A percentile compares a stretch with the other conserved stretches of the same genome.
phyloP scores from a whole-genome alignment of 2,329 filamentous ascomycete genomes.

The Lasiodiplodia hormozganensis region DNA sequence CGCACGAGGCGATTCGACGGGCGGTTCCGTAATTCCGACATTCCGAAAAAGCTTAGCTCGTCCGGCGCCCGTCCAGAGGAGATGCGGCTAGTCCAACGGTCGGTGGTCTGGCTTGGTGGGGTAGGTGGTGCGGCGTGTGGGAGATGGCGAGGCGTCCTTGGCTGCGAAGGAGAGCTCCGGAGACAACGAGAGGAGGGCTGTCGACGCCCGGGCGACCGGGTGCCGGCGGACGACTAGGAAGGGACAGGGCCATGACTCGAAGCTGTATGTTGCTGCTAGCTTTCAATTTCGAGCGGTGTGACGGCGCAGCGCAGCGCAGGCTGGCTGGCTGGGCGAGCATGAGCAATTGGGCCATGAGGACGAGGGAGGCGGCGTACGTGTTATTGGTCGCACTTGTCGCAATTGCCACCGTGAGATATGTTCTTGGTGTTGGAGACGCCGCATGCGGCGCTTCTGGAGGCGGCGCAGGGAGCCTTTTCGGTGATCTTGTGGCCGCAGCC shows the following conservation, averaged over 20 bases:
- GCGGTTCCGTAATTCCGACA: constrained; percentile 13
- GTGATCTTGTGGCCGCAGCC: constrained; percentile 53
- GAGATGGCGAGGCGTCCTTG: not conserved
- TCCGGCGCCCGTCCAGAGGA: not conserved
- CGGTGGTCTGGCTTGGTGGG: constrained; percentile 5
- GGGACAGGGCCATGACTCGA: constrained; percentile 24
- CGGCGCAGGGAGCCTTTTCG: constrained; percentile 54
- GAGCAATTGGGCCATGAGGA: not conserved
- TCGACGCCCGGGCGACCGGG: constrained; percentile 5
- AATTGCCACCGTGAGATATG: constrained; percentile 54
- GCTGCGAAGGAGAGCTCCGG: constrained; percentile 8
- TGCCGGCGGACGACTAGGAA: constrained; percentile 1
- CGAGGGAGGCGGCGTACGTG: constrained; percentile 37
- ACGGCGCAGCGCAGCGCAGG: not conserved
- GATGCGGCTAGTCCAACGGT: not conserved
- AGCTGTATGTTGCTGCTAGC: constrained; percentile 10
- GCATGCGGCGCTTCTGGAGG: constrained; percentile 51
- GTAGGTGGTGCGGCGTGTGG: constrained; percentile 1
- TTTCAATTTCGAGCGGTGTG: constrained; percentile 15
- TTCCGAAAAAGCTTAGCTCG: constrained; percentile 25
- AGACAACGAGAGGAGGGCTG: not conserved
- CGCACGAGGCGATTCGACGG: constrained; percentile 17
- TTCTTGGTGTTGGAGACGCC: constrained; percentile 50
- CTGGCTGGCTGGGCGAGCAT: not conserved
- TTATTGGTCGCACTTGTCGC: constrained; percentile 53